Evolutionary conservation across 2,329 filamentous ascomycete species (phyloP).

Genomic region (Helotiales sp.): DNA sequence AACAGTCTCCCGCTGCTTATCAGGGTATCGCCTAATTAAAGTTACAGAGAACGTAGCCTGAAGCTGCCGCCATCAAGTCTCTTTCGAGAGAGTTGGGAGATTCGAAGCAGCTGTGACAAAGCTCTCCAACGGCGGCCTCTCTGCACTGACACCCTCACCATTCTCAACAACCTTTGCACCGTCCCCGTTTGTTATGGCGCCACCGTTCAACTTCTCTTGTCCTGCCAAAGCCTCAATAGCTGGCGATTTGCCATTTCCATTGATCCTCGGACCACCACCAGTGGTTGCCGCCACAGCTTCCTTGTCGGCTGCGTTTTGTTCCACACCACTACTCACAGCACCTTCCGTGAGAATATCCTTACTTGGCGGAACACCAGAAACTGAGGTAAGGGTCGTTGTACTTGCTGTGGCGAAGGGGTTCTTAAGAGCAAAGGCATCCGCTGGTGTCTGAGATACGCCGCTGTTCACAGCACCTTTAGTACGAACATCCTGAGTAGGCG

Average conservation of each 20-base stretch:
- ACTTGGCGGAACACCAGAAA: background rate
- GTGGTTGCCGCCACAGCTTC: background rate
- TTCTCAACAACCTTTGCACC: constrained; percentile 18
- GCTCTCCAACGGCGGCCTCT: constrained; percentile 49
- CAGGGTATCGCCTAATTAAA: too few relatives aligned
- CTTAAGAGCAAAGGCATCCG: constrained; percentile 10
- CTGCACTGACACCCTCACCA: constrained; percentile 22
- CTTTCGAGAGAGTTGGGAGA: background rate
- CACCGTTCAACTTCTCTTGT: background rate
- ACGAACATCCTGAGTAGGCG: constrained; percentile 24
- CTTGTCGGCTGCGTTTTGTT: background rate
- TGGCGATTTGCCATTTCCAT: background rate
- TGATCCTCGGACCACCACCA: background rate
- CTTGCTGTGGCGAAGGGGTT: background rate
- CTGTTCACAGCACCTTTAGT: constrained; percentile 19
- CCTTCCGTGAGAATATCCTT: background rate
- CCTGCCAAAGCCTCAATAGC: background rate
- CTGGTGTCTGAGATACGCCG: constrained; percentile 16
- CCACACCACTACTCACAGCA: background rate
- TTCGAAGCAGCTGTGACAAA: constrained; percentile 49
- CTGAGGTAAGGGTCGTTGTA: background rate
- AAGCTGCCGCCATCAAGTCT: background rate
- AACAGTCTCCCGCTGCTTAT: too few relatives aligned
- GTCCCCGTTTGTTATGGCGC: background rate
- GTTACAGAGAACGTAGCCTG: background rate